Conservation (phyloP, 1,284 basidiomycete species). For the Sporisorium iseilematis-ciliati region DNA sequence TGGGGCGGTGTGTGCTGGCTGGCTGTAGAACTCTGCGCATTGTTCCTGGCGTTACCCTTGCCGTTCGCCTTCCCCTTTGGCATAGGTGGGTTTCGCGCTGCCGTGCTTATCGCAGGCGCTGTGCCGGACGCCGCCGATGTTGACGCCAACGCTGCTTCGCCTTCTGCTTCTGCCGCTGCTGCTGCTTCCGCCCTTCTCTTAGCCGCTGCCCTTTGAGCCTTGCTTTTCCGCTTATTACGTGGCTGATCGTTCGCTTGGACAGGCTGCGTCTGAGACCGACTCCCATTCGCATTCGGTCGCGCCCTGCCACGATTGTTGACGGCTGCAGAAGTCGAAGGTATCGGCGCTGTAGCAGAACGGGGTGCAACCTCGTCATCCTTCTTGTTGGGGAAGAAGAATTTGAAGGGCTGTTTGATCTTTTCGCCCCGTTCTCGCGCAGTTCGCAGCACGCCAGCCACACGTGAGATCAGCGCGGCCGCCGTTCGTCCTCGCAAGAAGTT, state of each 20-base stretch:
- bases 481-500: constrained; percentile 42
- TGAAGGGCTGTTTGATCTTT: constrained; percentile 48
- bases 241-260: neutral
- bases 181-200: neutral
- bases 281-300: neutral
- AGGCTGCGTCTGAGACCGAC: constrained; percentile 20
- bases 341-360: constrained; percentile 16
- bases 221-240: neutral
- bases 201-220: neutral
- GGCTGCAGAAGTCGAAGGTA: neutral
- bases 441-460: constrained; percentile 34
- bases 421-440: constrained; percentile 34
- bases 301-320: constrained; percentile 1
- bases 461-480: constrained; percentile 33
- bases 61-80: constrained; percentile 12
- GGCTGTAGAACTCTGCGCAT: too few species aligned
- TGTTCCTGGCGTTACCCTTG: too few species aligned
- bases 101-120: neutral
- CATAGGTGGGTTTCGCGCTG: neutral
- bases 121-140: neutral
- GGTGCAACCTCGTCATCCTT: constrained; percentile 23
- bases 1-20: constrained; percentile 25
- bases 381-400: constrained; percentile 45
- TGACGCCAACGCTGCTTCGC: neutral
- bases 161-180: neutral